Evolutionary conservation across 2,329 filamentous ascomycete species (phyloP), one percentile per base, ranked within the genome.

Genomic region (Aspergillus niger): DNA sequence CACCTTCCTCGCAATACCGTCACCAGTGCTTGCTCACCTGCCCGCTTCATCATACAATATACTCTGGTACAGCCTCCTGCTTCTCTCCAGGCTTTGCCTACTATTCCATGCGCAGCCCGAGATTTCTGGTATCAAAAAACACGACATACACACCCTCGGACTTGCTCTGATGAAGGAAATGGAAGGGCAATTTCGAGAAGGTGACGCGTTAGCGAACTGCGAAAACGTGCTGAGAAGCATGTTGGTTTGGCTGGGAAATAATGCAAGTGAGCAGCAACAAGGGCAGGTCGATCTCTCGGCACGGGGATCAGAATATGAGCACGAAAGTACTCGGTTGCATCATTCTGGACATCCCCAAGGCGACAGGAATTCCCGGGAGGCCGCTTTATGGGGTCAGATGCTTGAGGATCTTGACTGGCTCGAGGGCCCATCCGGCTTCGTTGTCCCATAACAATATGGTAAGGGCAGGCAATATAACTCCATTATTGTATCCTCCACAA

Each of bases 51-150:
- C 24, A 36, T 55, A 54, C 50, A 55, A 39, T 36, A 43, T 41
- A 20, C 36, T 59, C 17, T 54, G 57, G 50, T 55, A 59, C 50
- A 43, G 57, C 32, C 57, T 55, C 24, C 38, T 57, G 13, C 47
- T 58, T 20, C 39, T 59, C n/a, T 59, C 51, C 5, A 59, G 51
- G 58, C 44, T 59, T 3, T 51, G 52, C 47, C 24, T 59, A 36
- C 36, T 59, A 24, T 55, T 13, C 2, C 52, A 49, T 30, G 32
- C 30, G 28, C 36, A 39, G 32, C 32, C 5, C 44, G 32, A 52
- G 32, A 47, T 28, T 10, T 30, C 38, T 36, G 47, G 41, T 15
- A 38, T 51, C 26, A 13, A 22, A 7, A 43, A 44, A 22, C 41
- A 51, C 20, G 38, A 43, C 28, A 32, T 58, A 8, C 36, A 43